Percentiles rank a stretch among this genome's conserved stretches.
phyloP scores from a whole-genome alignment of 1,284 basidiomycete genomes.

The Microbotryum lychnidis-dioicae region DNA sequence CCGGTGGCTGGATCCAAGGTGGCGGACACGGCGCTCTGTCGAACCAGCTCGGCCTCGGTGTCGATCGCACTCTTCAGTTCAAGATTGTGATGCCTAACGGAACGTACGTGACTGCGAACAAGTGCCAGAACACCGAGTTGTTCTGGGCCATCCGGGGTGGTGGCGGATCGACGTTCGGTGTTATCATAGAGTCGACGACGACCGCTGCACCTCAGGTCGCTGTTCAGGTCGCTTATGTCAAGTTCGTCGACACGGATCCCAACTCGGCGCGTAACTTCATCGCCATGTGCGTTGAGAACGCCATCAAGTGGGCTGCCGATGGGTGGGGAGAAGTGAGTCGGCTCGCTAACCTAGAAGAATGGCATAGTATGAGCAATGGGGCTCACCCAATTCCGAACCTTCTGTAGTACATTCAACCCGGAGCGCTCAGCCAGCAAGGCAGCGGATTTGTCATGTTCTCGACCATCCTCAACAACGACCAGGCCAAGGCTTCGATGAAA shows the following conservation, averaged over 20 bases:
- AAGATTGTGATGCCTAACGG: slow-evolving; percentile 19
- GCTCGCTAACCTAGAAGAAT: no score
- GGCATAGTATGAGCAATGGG: no score
- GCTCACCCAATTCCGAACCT: no score
- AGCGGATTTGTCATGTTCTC: background rate
- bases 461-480: background rate
- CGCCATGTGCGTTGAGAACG: no score
- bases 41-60: slow-evolving; percentile 32
- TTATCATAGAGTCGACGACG: slow-evolving; percentile 12
- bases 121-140: slow-evolving; percentile 27
- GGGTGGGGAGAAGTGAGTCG: no score
- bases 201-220: no score
- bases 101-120: slow-evolving; percentile 14
- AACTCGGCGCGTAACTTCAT: no score
- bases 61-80: slow-evolving; percentile 30
- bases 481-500: background rate
- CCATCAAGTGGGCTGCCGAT: no score
- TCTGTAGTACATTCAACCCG: no score
- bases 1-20: background rate
- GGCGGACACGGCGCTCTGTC: slow-evolving; percentile 31
- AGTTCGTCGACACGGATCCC: no score
- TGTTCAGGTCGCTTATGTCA: no score
- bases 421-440: no score
- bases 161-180: slow-evolving; percentile 32
- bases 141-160: slow-evolving; percentile 36